Base-by-base conservation (phyloP, 2,329 filamentous ascomycete genomes). In the Phoma sp. region DNA sequence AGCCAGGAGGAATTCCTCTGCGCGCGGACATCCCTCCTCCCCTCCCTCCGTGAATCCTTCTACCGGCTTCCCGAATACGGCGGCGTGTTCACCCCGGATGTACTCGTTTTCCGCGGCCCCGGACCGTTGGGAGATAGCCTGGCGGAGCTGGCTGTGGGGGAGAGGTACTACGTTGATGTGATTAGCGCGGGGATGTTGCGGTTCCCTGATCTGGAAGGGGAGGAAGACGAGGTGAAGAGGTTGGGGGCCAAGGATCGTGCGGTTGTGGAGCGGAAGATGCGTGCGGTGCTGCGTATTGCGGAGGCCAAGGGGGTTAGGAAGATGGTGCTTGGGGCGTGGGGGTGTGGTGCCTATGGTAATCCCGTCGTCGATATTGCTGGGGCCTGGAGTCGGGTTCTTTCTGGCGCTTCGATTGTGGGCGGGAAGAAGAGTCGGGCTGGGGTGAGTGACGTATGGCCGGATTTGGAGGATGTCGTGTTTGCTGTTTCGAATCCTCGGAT, bases 1-100 rank as follows among this genome's bases (percentile, higher is more conserved):
- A 81, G 81, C 4, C 84, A 87, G 57, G 86, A 88, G 64, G 86
- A 87, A 63, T 83, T 79, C 20, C 77, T 89, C 2, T 88, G 86
- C 63, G 78, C 82, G 60, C 81, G 84, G 14, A 86, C 83, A 3
- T 88, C 85, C 0, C 74, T 88, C 0, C 80, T 85, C 4, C 81
- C 84, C 0, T 84, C 84, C 0, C 76, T 88, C 1, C 78, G 77
- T 14, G 83, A 87, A 28, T 73, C 78, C 7, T 85, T 82, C 66
- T 88, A 88, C 67, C 80, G 84, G 0, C 74, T 88, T 1, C 84
- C 85, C 0, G 84, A 87, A 59, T 62, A 83, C 0, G 82, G 83
- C 0, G 83, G 77, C 1, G 72, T 87, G 1, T 86, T 79, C 56
- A 85, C 84, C 0, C 78, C 79, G 0, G 84, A 87, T 37, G 81